These are phyloP conservation scores for Daldinia grandis DNA, from an alignment of 495 filamentous ascomycete genomes.

Conservation along the genomic window DNA sequence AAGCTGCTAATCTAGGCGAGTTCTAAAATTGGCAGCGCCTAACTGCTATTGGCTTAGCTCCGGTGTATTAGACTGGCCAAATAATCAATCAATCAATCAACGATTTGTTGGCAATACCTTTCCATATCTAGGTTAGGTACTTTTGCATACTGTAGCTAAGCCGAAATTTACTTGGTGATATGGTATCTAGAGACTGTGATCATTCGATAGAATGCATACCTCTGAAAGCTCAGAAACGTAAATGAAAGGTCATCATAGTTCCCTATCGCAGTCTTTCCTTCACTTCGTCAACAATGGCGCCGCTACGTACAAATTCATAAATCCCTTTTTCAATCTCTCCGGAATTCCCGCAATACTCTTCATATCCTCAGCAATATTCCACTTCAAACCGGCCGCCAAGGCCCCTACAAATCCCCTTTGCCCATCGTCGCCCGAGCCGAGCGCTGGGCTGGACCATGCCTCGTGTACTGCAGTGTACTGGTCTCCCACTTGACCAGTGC, in stretches of 20 bases:
- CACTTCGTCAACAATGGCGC: slow-evolving; percentile 23
- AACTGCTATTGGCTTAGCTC: not conserved
- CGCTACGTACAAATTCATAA: slow-evolving; percentile 23
- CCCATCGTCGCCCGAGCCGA: not conserved
- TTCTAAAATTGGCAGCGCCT: not conserved
- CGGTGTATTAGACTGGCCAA: not conserved
- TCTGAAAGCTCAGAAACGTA: not conserved
- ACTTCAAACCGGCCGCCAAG: not conserved
- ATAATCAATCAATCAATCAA: no score
- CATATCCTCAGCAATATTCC: slow-evolving; percentile 2
- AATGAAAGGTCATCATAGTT: not conserved
- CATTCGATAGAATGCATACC: no score
- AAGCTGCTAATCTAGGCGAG: not conserved
- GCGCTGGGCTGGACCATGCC: not conserved
- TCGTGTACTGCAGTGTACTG: not conserved
- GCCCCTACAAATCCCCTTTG: not conserved
- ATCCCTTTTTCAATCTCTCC: slow-evolving; percentile 13
- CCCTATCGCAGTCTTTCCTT: not conserved
- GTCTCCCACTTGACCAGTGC: not conserved
- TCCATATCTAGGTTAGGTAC: no score
- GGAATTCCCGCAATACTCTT: slow-evolving; percentile 13
- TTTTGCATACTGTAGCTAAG: no score
- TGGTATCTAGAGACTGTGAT: no score
- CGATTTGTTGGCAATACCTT: no score
- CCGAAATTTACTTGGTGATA: no score